These are phyloP conservation scores for Aspergillus phoenicis DNA, from an alignment of 2,329 filamentous ascomycete genomes.

Conservation along the genomic window DNA sequence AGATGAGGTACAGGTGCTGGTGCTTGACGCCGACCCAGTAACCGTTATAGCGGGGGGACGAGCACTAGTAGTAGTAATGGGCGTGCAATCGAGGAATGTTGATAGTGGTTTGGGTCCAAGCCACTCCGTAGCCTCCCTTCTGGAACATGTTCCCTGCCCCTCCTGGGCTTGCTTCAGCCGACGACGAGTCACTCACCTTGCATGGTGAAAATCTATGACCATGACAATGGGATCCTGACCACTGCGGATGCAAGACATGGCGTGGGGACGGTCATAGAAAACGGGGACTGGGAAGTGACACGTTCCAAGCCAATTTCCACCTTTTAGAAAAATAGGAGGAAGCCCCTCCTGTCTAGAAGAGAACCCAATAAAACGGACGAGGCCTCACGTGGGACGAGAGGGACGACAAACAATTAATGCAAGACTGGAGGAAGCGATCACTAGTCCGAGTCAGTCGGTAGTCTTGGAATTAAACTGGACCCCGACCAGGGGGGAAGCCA, in stretches of 20 bases:
- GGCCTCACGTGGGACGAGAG: constrained; percentile 7
- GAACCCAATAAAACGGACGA: constrained; percentile 6
- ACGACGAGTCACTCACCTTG: constrained; percentile 46
- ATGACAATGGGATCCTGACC: constrained; percentile 67
- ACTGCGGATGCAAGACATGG: constrained; percentile 47
- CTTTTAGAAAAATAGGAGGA: constrained; percentile 8
- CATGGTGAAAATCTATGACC: constrained; percentile 84
- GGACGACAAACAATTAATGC: background rate
- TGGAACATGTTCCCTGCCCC: background rate
- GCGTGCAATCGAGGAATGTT: constrained; percentile 3
- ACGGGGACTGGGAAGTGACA: constrained; percentile 12
- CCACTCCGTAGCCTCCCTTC: background rate
- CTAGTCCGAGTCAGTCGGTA: constrained; percentile 21
- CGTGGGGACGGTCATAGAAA: constrained; percentile 20
- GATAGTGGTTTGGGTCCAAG: background rate
- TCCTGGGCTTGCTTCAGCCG: background rate
- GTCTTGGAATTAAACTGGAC: constrained; percentile 6
- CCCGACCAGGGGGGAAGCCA: background rate
- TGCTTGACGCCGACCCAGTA: background rate
- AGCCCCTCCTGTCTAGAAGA: constrained; percentile 12
- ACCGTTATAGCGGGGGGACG: background rate
- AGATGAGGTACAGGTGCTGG: background rate
- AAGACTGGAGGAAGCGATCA: background rate
- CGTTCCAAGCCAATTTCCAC: constrained; percentile 19
- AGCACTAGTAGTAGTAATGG: background rate